Percentiles rank a stretch among this genome's conserved stretches.
Conservation (phyloP, 306 rosid genomes). For the Mucuna pruriens region DNA sequence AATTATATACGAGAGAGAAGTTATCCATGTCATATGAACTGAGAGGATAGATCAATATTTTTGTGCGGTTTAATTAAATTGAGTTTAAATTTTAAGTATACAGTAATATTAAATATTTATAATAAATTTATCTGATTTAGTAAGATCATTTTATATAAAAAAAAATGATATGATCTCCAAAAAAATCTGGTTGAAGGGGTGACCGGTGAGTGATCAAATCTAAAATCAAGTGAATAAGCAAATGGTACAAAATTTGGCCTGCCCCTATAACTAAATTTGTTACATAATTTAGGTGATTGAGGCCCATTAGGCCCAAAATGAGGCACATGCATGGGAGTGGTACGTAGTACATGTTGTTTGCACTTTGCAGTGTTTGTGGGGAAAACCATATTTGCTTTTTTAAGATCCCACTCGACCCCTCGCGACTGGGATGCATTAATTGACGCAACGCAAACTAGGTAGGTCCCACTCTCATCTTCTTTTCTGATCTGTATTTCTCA, state of each 20-base stretch:
- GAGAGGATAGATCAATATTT: no score
- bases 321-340: constrained; percentile 22
- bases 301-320: constrained; percentile 35
- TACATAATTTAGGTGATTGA: neutral
- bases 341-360: neutral
- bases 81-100: no score
- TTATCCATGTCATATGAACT: no score
- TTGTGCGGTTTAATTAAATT: no score
- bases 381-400: constrained; percentile 26
- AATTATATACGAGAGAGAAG: neutral
- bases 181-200: neutral
- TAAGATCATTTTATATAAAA: no score
- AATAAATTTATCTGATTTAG: no score
- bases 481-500: constrained; percentile 41
- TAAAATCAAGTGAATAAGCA: constrained; percentile 9
- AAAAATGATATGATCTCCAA: no score
- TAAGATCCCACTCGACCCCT: neutral
- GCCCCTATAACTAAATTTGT: neutral
- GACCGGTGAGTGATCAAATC: neutral
- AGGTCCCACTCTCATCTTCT: constrained; percentile 25
- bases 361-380: constrained; percentile 42
- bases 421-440: neutral
- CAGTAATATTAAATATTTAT: no score
- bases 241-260: neutral
- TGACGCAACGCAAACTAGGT: constrained; percentile 29